A percentile compares a stretch with the other conserved stretches of the same genome.
Conservation (phyloP, 2,329 filamentous ascomycete genomes). For the Sporothrix inflata region DNA sequence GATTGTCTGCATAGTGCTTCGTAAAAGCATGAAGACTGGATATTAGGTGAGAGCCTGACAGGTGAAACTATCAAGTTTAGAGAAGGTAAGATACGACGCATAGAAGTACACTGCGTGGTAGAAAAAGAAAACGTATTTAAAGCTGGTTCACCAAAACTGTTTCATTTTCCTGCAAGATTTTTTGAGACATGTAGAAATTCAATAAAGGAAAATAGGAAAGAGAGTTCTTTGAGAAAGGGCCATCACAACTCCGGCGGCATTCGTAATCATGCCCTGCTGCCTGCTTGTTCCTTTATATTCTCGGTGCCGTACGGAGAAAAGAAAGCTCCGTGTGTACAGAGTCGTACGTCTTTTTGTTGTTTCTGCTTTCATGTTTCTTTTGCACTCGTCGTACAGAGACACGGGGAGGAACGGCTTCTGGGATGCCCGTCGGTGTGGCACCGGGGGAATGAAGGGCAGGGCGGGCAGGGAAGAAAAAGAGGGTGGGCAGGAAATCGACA, state of each 20-base stretch:
- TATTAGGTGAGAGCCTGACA: background rate
- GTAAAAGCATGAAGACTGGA: no score
- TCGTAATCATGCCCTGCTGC: background rate
- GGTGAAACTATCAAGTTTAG: conserved; percentile 5
- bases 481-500: background rate
- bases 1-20: conserved; percentile 6
- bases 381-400: background rate
- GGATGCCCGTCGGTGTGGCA: conserved; percentile 23
- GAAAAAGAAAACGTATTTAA: background rate
- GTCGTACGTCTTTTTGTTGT: background rate
- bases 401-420: background rate
- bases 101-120: no score
- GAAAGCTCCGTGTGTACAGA: background rate
- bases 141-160: background rate
- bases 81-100: background rate
- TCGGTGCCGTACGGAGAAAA: conserved; percentile 16
- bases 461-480: background rate
- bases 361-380: background rate
- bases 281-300: background rate
- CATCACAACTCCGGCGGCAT: background rate
- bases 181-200: background rate
- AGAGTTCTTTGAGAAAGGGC: background rate
- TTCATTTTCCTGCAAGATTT: background rate
- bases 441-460: conserved; percentile 2
- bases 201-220: background rate